Conservation (phyloP, 192 early-diverging fungal genomes). For the Coemansia sp. region DNA sequence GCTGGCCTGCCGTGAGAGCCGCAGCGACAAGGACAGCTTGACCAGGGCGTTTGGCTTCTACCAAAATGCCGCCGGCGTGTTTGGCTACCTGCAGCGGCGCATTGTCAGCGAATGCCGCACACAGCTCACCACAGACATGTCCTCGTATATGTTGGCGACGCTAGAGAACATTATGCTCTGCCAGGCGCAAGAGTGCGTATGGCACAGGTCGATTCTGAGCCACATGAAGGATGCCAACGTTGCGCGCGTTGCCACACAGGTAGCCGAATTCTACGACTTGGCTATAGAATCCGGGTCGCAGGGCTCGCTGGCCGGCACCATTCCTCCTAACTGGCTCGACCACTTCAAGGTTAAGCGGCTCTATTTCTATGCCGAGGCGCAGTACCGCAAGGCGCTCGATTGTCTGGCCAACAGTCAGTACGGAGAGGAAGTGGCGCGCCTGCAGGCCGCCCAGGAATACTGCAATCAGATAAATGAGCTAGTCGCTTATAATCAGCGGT, state of each 20-base stretch:
- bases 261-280: slow-evolving; percentile 69
- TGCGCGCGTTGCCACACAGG: slow-evolving; percentile 73
- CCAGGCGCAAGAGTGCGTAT: slow-evolving; percentile 94
- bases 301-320: slow-evolving; percentile 53
- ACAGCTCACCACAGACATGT: slow-evolving; percentile 69
- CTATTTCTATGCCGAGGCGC: slow-evolving; percentile 76
- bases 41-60: slow-evolving; percentile 77
- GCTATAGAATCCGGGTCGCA: slow-evolving; percentile 68
- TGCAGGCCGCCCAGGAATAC: slow-evolving; percentile 49
- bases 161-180: slow-evolving; percentile 80
- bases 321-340: slow-evolving; percentile 63
- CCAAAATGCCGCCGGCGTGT: slow-evolving; percentile 83
- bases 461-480: slow-evolving; percentile 38
- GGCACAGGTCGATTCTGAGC: slow-evolving; percentile 81
- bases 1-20: slow-evolving; percentile 68
- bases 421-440: slow-evolving; percentile 83
- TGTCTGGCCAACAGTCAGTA: slow-evolving; percentile 72
- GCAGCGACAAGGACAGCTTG: slow-evolving; percentile 70
- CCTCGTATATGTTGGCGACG: slow-evolving; percentile 64
- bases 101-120: slow-evolving; percentile 66
- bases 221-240: slow-evolving; percentile 78
- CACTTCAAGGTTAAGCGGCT: slow-evolving; percentile 74
- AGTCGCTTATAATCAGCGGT: slow-evolving; percentile 38
- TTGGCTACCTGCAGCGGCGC: slow-evolving; percentile 61
- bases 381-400: slow-evolving; percentile 75